Base-by-base conservation (phyloP, 192 early-diverging fungal species). In the Glomus cerebriforme region DNA sequence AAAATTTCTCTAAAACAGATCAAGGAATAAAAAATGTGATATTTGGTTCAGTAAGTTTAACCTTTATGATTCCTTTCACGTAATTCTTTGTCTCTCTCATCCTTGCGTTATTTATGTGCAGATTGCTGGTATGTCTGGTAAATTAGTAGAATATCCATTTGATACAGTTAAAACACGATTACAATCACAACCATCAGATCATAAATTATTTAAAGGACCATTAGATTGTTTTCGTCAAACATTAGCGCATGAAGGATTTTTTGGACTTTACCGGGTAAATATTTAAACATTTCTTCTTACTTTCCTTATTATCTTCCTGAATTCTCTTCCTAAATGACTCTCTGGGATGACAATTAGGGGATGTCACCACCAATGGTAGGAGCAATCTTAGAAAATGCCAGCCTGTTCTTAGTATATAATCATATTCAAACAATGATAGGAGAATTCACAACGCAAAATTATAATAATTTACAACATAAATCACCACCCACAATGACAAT, bases 111-210 rank as follows among this genome's bases (percentile, higher is more conserved):
- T 17, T 32, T 71, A n/a, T n/a, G n/a, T n/a, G n/a, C n/a, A 95
- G 93, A 78, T 96, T 22, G 91, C 95, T 5, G 97, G 97, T 34
- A 91, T 98, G 77, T 87, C 91, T 31, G 97, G 95, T 84, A 97
- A 97, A 88, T 87, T 95, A 75, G 91, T 99, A 79, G 97, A 99
- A 83, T 97, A 94, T 72, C 97, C 97, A 4, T 97, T 97, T 82
- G 97, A 98, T 86, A 97, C 96, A 4, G 86, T 97, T 85, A 95
- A 97, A 70, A 96, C 98, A 12, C 93, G 96, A 4, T 88, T 99
- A 45, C 97, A 99, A 81, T 92, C 94, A 6, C 92, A 94, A 79
- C 91, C 96, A n/a, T n/a, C n/a, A n/a, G n/a, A n/a, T n/a, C n/a
- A n/a, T 19, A 87, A 88, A 9, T 85, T 85, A 78, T 98, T 95